These are phyloP conservation scores for Glycine tomentella DNA, from an alignment of 306 rosid species.

Conservation along the genomic window DNA sequence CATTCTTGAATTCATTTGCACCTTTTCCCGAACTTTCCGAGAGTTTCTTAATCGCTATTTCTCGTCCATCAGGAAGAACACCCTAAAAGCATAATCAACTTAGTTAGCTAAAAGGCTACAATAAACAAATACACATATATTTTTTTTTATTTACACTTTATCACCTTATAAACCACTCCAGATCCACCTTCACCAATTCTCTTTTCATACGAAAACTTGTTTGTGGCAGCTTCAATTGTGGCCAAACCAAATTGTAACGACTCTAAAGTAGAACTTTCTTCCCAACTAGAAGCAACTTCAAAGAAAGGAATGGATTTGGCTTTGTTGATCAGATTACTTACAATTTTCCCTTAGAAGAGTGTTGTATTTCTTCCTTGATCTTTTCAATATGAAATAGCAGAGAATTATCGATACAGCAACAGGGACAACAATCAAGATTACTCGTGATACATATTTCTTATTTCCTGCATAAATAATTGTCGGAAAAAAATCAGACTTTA, in stretches of 20 bases:
- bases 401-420: constrained; percentile 9
- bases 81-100: constrained; percentile 49
- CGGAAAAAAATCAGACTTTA: not conserved
- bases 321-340: not conserved
- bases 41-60: constrained; percentile 48
- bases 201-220: constrained; percentile 32
- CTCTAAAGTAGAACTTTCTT: constrained; percentile 46
- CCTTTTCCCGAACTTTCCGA: constrained; percentile 43
- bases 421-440: constrained; percentile 38
- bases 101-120: not conserved
- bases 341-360: constrained; percentile 41
- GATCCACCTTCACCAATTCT: constrained; percentile 66
- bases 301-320: not conserved
- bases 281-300: constrained; percentile 4
- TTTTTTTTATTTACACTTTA: not conserved
- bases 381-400: constrained; percentile 43
- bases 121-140: not conserved
- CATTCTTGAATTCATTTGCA: constrained; percentile 40
- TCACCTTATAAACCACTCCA: constrained; percentile 53
- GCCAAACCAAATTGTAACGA: constrained; percentile 45
- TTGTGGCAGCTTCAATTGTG: constrained; percentile 54
- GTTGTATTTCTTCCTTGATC: constrained; percentile 34
- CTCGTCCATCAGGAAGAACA: constrained; percentile 43
- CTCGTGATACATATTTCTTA: constrained; percentile 13
- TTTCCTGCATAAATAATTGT: constrained; percentile 45